Conservation (phyloP, 2,329 filamentous ascomycete genomes). For the Diaporthe sp. region DNA sequence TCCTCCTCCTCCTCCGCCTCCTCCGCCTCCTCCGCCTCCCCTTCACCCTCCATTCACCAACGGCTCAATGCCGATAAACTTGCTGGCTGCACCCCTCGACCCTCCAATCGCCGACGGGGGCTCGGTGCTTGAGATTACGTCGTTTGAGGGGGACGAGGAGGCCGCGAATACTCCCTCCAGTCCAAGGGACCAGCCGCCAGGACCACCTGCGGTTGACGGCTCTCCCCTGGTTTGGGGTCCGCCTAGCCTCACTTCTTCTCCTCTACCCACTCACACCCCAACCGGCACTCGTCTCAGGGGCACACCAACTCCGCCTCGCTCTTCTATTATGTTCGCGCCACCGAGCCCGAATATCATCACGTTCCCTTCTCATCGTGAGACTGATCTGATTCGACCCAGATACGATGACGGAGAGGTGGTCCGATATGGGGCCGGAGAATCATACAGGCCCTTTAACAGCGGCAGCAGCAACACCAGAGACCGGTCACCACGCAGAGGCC, state of each 20-base stretch:
- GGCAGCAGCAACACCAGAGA: slow-evolving; percentile 35
- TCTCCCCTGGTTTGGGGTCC: not conserved
- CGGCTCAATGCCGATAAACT: slow-evolving; percentile 10
- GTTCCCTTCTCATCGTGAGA: not conserved
- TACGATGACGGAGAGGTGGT: slow-evolving; percentile 72
- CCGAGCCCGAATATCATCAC: not conserved
- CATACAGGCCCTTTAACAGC: slow-evolving; percentile 66
- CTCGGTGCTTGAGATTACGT: not conserved
- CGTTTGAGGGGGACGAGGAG: not conserved
- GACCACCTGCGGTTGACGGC: not conserved
- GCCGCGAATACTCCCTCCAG: not conserved
- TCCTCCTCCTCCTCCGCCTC: not conserved
- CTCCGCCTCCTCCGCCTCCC: not conserved
- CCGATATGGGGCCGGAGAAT: slow-evolving; percentile 70
- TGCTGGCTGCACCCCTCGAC: slow-evolving; percentile 4
- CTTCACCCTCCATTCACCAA: slow-evolving; percentile 29
- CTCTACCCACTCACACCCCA: not conserved
- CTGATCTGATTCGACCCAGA: slow-evolving; percentile 47
- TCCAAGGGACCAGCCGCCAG: not conserved
- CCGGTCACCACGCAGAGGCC: slow-evolving; percentile 41
- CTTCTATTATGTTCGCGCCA: not conserved
- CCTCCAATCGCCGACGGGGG: slow-evolving; percentile 16
- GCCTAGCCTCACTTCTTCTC: not conserved
- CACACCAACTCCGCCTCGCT: not conserved
- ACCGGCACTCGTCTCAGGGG: not conserved